Conservation (phyloP, 768 basidiomycete species). For the Boletus speciosus region DNA sequence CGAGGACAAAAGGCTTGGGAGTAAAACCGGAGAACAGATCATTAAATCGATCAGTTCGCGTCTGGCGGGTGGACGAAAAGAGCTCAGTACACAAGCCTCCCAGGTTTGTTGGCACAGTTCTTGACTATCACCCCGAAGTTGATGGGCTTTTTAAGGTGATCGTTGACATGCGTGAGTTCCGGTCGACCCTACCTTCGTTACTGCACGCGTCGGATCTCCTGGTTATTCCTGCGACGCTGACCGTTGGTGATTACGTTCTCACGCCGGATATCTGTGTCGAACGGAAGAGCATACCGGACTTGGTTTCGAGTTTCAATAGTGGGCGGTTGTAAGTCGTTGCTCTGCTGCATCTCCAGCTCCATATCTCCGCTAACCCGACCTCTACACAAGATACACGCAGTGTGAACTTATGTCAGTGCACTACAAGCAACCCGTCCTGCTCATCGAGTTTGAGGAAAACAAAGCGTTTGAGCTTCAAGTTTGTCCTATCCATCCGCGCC, state of each 20-base stretch:
- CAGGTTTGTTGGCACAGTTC: slow-evolving; percentile 37
- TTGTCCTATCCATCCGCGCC: slow-evolving; percentile 12
- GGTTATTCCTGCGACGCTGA: slow-evolving; percentile 88
- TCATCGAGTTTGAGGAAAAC: slow-evolving; percentile 98
- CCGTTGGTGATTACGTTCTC: slow-evolving; percentile 94
- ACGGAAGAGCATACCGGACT: slow-evolving; percentile 89
- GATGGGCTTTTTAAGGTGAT: slow-evolving; percentile 59
- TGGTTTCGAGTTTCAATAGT: slow-evolving; percentile 91
- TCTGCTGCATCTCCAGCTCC: background rate
- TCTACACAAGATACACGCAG: slow-evolving; percentile 74
- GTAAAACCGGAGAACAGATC: slow-evolving; percentile 47
- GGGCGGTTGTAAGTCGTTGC: slow-evolving; percentile 79
- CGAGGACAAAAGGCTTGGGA: slow-evolving; percentile 51
- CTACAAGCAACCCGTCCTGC: slow-evolving; percentile 88
- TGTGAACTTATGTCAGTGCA: slow-evolving; percentile 96
- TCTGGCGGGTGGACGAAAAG: slow-evolving; percentile 80
- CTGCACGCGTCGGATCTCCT: slow-evolving; percentile 78
- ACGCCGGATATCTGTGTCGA: slow-evolving; percentile 96
- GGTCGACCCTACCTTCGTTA: slow-evolving; percentile 86
- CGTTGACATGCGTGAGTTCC: slow-evolving; percentile 96
- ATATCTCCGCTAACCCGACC: background rate
- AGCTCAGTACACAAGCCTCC: slow-evolving; percentile 61
- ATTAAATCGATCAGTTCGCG: slow-evolving; percentile 83
- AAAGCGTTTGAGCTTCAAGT: slow-evolving; percentile 92
- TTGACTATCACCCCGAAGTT: background rate